Evolutionary conservation across 192 early-diverging fungal genomes (phyloP).

Genomic region (Thamnidium elegans): DNA sequence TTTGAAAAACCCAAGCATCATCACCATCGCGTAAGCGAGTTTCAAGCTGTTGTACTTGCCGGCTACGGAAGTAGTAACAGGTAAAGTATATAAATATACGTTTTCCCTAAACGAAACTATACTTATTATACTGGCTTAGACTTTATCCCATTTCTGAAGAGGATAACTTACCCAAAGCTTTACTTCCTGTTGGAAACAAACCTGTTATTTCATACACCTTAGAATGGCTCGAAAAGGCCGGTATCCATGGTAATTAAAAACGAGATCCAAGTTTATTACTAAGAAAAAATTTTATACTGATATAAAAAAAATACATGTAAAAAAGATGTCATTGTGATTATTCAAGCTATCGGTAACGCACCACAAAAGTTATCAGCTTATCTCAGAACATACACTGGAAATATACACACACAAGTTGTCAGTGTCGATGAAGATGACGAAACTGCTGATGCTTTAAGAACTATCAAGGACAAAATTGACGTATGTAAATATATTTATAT

Average conservation of each 20-base stretch:
- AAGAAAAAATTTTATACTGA: not conserved
- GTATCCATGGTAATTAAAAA: slow-evolving; percentile 46
- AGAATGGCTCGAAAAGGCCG: slow-evolving; percentile 90
- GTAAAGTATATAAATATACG: slow-evolving; percentile 28
- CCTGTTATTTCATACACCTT: slow-evolving; percentile 94
- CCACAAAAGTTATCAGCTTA: slow-evolving; percentile 67
- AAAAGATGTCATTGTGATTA: slow-evolving; percentile 75
- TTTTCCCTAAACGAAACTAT: not conserved
- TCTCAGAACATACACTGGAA: slow-evolving; percentile 62
- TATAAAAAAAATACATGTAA: not conserved
- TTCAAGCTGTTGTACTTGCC: slow-evolving; percentile 66
- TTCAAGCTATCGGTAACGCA: slow-evolving; percentile 54
- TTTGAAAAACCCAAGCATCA: slow-evolving; percentile 36
- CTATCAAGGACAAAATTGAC: slow-evolving; percentile 80
- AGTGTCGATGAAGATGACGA: slow-evolving; percentile 63
- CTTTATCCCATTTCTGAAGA: slow-evolving; percentile 79
- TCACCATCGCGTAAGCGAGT: slow-evolving; percentile 47
- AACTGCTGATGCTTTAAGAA: slow-evolving; percentile 82
- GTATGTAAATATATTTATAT: slow-evolving; percentile 44
- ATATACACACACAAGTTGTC: slow-evolving; percentile 60
- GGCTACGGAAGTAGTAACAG: slow-evolving; percentile 60
- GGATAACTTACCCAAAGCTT: slow-evolving; percentile 85
- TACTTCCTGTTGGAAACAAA: slow-evolving; percentile 90
- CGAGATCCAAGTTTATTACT: not conserved
- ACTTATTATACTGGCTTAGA: slow-evolving; percentile 31